Conservation (phyloP, 2,329 filamentous ascomycete species). For the Scedosporium boydii region DNA sequence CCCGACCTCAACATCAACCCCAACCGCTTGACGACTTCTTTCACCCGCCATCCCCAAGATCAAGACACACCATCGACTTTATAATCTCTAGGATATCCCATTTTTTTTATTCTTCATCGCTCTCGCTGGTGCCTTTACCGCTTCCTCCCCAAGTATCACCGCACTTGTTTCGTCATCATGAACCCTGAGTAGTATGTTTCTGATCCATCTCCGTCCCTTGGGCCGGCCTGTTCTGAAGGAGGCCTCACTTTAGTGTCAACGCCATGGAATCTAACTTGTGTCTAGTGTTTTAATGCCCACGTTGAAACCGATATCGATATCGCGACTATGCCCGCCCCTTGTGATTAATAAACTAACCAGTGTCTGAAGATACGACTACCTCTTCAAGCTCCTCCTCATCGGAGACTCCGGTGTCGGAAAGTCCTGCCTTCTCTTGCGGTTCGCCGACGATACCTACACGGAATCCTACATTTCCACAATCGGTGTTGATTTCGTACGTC, state of each 20-base stretch:
- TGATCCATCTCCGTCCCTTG: slow-evolving; percentile 13
- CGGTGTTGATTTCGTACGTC: slow-evolving; percentile 92
- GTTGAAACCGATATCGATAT: not conserved
- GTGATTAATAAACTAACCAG: not conserved
- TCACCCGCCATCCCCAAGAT: not conserved
- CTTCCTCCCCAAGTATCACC: slow-evolving; percentile 1
- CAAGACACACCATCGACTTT: not conserved
- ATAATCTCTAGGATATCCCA: not conserved
- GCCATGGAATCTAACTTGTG: not conserved
- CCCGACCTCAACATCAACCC: slow-evolving; percentile 1
- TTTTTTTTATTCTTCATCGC: not conserved
- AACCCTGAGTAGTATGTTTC: slow-evolving; percentile 82
- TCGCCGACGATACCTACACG: slow-evolving; percentile 98
- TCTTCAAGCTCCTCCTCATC: slow-evolving; percentile 99
- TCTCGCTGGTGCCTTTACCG: slow-evolving; percentile 2
- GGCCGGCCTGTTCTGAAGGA: slow-evolving; percentile 11
- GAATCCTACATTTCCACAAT: slow-evolving; percentile 99
- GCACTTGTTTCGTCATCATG: slow-evolving; percentile 48
- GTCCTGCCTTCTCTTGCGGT: slow-evolving; percentile 95
- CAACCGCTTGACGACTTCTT: not conserved
- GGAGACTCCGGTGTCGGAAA: slow-evolving; percentile 99
- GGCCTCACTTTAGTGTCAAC: not conserved
- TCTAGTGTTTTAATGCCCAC: not conserved
- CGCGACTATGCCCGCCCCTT: not conserved
- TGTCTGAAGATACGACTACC: slow-evolving; percentile 87